phyloP scores from a whole-genome alignment of 495 filamentous ascomycete species.

The Aspergillus wentii region DNA sequence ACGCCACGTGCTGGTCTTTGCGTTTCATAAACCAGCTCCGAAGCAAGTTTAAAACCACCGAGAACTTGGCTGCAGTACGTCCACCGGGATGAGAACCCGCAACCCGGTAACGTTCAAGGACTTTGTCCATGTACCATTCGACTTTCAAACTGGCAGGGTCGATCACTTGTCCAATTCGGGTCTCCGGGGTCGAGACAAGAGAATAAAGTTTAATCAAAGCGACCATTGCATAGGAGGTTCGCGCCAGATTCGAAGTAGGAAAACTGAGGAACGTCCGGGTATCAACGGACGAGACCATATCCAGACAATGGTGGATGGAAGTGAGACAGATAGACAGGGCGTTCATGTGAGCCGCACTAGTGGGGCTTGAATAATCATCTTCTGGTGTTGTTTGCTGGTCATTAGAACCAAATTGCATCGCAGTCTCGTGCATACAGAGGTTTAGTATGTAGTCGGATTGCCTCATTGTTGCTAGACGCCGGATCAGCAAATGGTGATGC shows the following conservation, averaged over 20 bases:
- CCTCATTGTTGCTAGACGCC: conserved; percentile 16
- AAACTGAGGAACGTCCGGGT: conserved; percentile 59
- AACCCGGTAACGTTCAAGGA: conserved; percentile 61
- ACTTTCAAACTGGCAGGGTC: conserved; percentile 68
- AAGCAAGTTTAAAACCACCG: conserved; percentile 69
- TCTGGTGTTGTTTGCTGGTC: conserved; percentile 18
- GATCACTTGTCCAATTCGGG: conserved; percentile 72
- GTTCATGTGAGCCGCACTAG: conserved; percentile 61
- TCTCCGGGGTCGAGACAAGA: conserved; percentile 60
- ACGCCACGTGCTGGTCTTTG: conserved; percentile 27
- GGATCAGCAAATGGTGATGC: no score
- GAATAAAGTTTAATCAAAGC: conserved; percentile 86
- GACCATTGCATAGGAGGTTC: conserved; percentile 78
- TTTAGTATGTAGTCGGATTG: conserved; percentile 48
- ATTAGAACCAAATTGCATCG: conserved; percentile 67
- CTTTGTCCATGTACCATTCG: conserved; percentile 64
- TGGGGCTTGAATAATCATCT: conserved; percentile 28
- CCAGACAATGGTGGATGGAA: conserved; percentile 69
- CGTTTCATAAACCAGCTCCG: conserved; percentile 62
- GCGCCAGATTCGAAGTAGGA: conserved; percentile 73
- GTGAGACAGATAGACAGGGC: conserved; percentile 67
- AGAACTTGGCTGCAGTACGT: conserved; percentile 70
- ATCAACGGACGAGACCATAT: conserved; percentile 60
- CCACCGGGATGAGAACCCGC: conserved; percentile 61
- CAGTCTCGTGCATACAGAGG: conserved; percentile 84